Percentiles rank a stretch among this genome's conserved stretches.
Conservation (phyloP, 805 yeast genomes). For the Kazachstania africana region DNA sequence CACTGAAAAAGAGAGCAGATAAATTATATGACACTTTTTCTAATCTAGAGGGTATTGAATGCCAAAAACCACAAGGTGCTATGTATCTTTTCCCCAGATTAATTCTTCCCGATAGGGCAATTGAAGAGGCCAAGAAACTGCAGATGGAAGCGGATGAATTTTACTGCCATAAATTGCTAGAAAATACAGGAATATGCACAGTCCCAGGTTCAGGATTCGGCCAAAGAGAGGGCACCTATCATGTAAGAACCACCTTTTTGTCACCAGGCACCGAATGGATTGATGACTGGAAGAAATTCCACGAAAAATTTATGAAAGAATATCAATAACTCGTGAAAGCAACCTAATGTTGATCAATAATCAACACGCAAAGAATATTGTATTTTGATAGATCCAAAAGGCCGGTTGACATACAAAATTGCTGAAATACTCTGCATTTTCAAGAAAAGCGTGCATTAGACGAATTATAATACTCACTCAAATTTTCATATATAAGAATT, state of each 20-base stretch:
- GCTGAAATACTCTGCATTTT: no score
- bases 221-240: slow-evolving; percentile 80
- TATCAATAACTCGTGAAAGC: no score
- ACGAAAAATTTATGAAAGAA: slow-evolving; percentile 51
- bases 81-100: slow-evolving; percentile 91
- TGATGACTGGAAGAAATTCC: slow-evolving; percentile 67
- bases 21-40: slow-evolving; percentile 61
- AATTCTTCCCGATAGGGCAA: slow-evolving; percentile 51
- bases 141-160: slow-evolving; percentile 70
- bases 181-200: slow-evolving; percentile 87
- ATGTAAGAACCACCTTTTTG: slow-evolving; percentile 89
- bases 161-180: slow-evolving; percentile 75
- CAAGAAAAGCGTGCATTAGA: no score
- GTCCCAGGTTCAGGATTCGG: slow-evolving; percentile 98
- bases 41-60: slow-evolving; percentile 67
- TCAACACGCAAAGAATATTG: no score
- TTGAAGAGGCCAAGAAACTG: slow-evolving; percentile 43
- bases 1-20: slow-evolving; percentile 52
- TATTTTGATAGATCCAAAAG: no score
- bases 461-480: no score
- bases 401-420: no score
- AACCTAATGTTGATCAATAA: no score
- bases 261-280: slow-evolving; percentile 95
- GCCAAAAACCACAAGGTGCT: slow-evolving; percentile 92
- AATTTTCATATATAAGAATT: no score